Percentiles rank a stretch among this genome's conserved stretches.
Conservation (phyloP, 2,329 filamentous ascomycete genomes). For the Talaromyces atroroseus region DNA sequence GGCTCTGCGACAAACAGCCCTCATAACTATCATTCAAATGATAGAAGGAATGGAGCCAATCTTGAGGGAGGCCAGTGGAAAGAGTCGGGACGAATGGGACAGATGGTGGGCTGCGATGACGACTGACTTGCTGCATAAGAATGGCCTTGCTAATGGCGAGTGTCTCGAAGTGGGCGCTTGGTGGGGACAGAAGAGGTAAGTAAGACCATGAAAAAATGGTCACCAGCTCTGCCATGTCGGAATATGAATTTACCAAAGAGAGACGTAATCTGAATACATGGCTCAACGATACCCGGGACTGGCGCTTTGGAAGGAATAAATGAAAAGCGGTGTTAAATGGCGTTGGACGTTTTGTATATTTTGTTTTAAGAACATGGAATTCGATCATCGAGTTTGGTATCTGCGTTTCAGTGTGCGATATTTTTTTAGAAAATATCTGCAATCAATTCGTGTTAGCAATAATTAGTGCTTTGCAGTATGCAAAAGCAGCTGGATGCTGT, state of each 20-base stretch:
- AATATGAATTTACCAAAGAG: not conserved
- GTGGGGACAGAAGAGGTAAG: constrained; percentile 56
- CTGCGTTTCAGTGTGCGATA: constrained; percentile 80
- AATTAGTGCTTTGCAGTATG: not conserved
- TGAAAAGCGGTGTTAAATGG: constrained; percentile 1
- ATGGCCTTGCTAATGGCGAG: constrained; percentile 74
- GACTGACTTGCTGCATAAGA: constrained; percentile 72
- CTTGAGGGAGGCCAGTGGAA: constrained; percentile 73
- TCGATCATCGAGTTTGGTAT: constrained; percentile 52
- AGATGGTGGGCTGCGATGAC: constrained; percentile 84
- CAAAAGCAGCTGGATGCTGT: not conserved
- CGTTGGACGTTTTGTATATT: not conserved
- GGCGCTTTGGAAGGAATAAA: constrained; percentile 13
- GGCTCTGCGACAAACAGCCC: constrained; percentile 71
- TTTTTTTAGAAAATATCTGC: constrained; percentile 83
- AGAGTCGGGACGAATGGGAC: constrained; percentile 89
- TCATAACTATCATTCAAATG: constrained; percentile 73
- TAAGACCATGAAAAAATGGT: not conserved
- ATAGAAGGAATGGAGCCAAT: constrained; percentile 81
- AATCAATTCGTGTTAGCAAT: constrained; percentile 21
- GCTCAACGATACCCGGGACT: constrained; percentile 16
- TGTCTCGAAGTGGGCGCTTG: constrained; percentile 66
- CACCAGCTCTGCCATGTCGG: not conserved
- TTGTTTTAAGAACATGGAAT: not conserved
- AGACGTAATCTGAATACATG: constrained; percentile 17